Evolutionary conservation across 2,329 filamentous ascomycete species (phyloP), one percentile per base, ranked within the genome.

Genomic region (Diaporthe humulicola): DNA sequence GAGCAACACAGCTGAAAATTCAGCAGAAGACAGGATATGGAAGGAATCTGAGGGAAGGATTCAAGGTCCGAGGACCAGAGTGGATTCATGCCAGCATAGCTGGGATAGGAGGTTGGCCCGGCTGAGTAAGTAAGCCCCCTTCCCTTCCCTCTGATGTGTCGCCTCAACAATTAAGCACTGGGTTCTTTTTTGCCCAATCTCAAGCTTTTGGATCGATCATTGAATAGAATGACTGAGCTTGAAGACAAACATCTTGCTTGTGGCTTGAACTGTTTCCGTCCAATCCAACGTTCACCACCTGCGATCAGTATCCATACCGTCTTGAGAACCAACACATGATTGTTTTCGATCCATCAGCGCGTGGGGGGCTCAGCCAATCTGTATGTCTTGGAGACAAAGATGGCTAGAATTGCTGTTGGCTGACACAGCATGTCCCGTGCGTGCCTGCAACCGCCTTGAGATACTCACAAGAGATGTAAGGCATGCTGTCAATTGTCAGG

Each of bases 341-440:
- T 28, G 4, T 25, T 52, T 9, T 12, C 12, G 12, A 28, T 28
- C 10, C n/a, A 19, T 28, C n/a, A 52, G 48, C 12, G 12, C 48
- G 12, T 12, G 2, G 2, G 17, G 19, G 22, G 8, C 1, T 10
- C 19, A 12, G 3, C 48, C n/a, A 10, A 0, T 14, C 6, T 25
- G n/a, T 3, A 19, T 19, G 0, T 7, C 19, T 54, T 10, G 15
- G 15, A 30, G 52, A 8, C 25, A 5, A 30, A 14, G 2, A 28
- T 54, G 50, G 50, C 4, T 14, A 28, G 10, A 4, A 3, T 6
- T 9, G 3, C 4, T 6, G 15, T 30, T 54, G 50, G 50, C 25
- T 6, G 6, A 30, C 50, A 54, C 12, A 30, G 6, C 4, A 15
- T 19, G 9, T 54, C 52, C 28, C 30, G 8, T 12, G 28, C 1